phyloP scores from a whole-genome alignment of 1,139 yeast genomes.

The Yamadazyma aaseri region DNA sequence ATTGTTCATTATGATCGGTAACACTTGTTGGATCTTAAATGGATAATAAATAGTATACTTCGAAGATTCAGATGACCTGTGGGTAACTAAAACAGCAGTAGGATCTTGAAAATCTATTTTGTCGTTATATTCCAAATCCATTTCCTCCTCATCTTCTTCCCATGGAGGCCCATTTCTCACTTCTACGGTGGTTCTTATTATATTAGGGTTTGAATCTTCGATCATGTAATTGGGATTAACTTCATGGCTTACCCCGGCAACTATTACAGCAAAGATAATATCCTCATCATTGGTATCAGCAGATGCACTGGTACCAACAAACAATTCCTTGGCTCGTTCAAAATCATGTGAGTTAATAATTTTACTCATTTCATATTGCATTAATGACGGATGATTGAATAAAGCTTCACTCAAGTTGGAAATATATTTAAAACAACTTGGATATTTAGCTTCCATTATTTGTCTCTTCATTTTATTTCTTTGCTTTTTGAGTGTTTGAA shows the following conservation, averaged over 20 bases:
- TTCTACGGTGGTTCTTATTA: conserved; percentile 28
- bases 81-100: conserved; percentile 38
- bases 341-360: conserved; percentile 16
- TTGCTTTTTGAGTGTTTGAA: conserved; percentile 34
- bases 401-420: conserved; percentile 38
- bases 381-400: conserved; percentile 35
- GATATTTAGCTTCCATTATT: conserved; percentile 38
- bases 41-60: conserved; percentile 39
- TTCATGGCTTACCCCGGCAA: conserved; percentile 26
- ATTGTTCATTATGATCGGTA: conserved; percentile 31
- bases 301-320: conserved; percentile 17
- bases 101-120: conserved; percentile 46
- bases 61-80: conserved; percentile 17
- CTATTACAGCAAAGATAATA: conserved; percentile 37
- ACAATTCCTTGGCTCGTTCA: conserved; percentile 12
- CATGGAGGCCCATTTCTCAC: conserved; percentile 46
- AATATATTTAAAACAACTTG: conserved; percentile 34
- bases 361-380: conserved; percentile 32
- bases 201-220: background rate
- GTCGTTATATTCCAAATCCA: conserved; percentile 25
- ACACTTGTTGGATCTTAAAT: conserved; percentile 40
- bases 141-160: conserved; percentile 32
- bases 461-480: conserved; percentile 30
- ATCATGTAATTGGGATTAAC: conserved; percentile 7
- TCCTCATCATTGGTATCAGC: conserved; percentile 36